A percentile compares a stretch with the other conserved stretches of the same genome.
These are phyloP conservation scores for Bipolaris sorokiniana DNA, from an alignment of 2,329 filamentous ascomycete genomes.

Conservation along the genomic window DNA sequence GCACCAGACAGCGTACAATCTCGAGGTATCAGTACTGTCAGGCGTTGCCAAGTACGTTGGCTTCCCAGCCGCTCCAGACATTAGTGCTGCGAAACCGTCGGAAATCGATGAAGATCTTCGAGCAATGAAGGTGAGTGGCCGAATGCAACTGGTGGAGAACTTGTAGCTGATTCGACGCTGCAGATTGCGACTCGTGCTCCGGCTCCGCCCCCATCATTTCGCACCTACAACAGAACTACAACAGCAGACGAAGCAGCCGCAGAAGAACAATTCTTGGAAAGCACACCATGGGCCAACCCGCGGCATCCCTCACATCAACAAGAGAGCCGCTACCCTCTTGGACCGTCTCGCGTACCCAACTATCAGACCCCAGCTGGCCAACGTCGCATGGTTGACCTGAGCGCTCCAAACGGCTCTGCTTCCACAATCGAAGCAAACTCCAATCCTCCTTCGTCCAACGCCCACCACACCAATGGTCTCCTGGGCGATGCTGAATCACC, in stretches of 20 bases:
- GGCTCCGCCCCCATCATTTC: conserved; percentile 40
- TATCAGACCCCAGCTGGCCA: conserved; percentile 49
- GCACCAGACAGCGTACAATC: conserved; percentile 91
- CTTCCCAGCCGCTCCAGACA: conserved; percentile 91
- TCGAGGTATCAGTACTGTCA: conserved; percentile 88
- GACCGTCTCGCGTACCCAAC: conserved; percentile 34
- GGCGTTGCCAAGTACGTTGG: conserved; percentile 94
- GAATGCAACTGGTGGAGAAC: conserved; percentile 17
- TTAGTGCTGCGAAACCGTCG: conserved; percentile 71
- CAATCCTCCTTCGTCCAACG: conserved; percentile 47
- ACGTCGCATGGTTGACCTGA: conserved; percentile 42
- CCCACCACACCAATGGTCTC: conserved; percentile 35
- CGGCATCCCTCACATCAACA: conserved; percentile 59
- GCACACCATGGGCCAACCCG: conserved; percentile 91
- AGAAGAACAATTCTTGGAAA: conserved; percentile 85
- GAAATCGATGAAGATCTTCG: conserved; percentile 88
- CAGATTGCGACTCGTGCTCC: conserved; percentile 45
- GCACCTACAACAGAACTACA: conserved; percentile 44
- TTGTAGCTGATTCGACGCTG: conserved; percentile 32
- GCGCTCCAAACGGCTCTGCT: conserved; percentile 47
- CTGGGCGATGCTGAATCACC: conserved; percentile 46
- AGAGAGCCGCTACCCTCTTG: conserved; percentile 42
- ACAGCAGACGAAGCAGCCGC: conserved; percentile 64
- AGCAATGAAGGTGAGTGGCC: conserved; percentile 78
- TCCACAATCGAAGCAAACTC: conserved; percentile 50